Conservation (phyloP, 2,329 filamentous ascomycete species). For the Xylariaceae sp. region DNA sequence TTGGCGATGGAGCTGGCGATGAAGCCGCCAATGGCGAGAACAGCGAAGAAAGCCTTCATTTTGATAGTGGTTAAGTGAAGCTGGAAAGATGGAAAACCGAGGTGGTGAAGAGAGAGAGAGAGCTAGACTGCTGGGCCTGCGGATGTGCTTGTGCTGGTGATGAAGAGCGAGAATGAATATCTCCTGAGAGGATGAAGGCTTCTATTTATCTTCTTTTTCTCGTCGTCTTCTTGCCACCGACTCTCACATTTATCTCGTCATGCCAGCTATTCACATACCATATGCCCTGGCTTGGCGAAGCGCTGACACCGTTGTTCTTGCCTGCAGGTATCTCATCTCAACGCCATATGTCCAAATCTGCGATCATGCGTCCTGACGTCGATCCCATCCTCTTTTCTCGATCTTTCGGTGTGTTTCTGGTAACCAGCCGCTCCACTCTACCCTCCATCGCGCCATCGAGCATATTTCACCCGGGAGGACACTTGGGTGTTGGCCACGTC, state of each 20-base stretch:
- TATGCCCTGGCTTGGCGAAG: conserved; percentile 9
- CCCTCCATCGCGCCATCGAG: conserved; percentile 7
- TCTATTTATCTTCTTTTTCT: conserved; percentile 26
- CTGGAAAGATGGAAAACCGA: conserved; percentile 1
- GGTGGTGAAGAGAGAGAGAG: conserved; percentile 1
- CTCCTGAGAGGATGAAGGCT: background rate
- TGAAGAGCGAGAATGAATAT: conserved; percentile 3
- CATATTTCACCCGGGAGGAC: conserved; percentile 8
- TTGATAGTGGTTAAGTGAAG: conserved; percentile 24
- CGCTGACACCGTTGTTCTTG: background rate
- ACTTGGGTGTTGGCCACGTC: no score
- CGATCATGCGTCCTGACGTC: conserved; percentile 9
- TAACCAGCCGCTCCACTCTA: conserved; percentile 9
- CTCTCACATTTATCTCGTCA: background rate
- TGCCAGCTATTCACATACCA: background rate
- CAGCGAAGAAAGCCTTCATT: conserved; percentile 37
- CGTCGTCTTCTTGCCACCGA: background rate
- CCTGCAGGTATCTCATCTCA: background rate
- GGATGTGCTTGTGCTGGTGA: conserved; percentile 16
- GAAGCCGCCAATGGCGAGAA: conserved; percentile 37
- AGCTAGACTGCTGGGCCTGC: conserved; percentile 16
- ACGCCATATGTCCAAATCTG: background rate
- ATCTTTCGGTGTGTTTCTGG: background rate
- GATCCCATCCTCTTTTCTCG: conserved; percentile 15
- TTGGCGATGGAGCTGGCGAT: conserved; percentile 36